Evolutionary conservation across 2,329 filamentous ascomycete genomes (phyloP).

Genomic region (Microascus cirrosus): DNA sequence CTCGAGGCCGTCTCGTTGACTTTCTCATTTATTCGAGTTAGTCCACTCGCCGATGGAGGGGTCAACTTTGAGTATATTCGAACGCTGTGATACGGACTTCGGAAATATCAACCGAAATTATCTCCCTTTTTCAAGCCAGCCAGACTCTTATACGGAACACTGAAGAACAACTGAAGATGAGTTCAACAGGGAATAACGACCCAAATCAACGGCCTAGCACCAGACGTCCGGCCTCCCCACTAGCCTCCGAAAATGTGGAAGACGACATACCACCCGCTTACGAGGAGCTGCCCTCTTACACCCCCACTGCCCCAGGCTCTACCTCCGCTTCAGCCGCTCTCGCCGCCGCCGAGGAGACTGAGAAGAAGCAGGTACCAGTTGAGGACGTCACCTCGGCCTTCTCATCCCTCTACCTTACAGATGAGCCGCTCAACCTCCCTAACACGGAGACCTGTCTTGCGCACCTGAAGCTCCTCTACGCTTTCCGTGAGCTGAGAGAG

Average conservation of each 20-base stretch:
- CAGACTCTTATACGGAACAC: no score
- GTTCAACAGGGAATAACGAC: neutral
- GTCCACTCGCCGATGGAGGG: no score
- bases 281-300: constrained; percentile 1
- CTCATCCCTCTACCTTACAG: constrained; percentile 1
- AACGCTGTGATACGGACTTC: no score
- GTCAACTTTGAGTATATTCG: no score
- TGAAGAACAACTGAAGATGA: no score
- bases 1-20: no score
- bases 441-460: constrained; percentile 48
- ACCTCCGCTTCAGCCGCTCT: neutral
- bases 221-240: neutral
- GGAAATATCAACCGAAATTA: no score
- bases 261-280: neutral
- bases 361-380: neutral
- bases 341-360: neutral
- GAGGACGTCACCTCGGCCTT: neutral
- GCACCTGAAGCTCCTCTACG: constrained; percentile 62
- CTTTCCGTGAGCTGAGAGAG: constrained; percentile 57
- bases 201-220: no score
- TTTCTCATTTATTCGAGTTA: no score
- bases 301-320: neutral
- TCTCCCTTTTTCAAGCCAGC: no score
- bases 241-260: neutral
- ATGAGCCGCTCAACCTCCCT: constrained; percentile 3